phyloP scores from a whole-genome alignment of 2,329 filamentous ascomycete species.

The Ophiostoma perfectum region DNA sequence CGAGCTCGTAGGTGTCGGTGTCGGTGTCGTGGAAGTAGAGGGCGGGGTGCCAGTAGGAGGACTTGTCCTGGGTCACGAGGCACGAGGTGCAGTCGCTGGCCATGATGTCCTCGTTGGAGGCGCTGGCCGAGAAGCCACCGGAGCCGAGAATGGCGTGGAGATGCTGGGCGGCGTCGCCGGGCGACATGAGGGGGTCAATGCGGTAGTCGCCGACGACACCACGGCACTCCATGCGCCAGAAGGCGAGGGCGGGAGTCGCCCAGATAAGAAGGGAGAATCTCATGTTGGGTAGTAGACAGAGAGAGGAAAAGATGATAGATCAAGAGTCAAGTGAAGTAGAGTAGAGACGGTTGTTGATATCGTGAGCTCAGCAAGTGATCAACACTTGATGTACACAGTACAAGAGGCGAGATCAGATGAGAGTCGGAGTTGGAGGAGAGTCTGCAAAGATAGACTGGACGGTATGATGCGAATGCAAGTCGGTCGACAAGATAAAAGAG shows the following conservation, averaged over 20 bases:
- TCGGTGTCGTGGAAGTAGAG: conserved; percentile 67
- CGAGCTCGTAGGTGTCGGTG: conserved; percentile 62
- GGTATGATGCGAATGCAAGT: neutral
- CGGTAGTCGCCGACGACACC: conserved; percentile 63
- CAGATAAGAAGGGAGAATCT: conserved; percentile 15
- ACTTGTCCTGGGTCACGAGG: conserved; percentile 72
- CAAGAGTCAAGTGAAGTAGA: neutral
- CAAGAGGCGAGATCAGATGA: conserved; percentile 9
- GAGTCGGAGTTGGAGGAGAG: neutral
- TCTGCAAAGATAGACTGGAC: neutral
- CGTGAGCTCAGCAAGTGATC: conserved; percentile 5
- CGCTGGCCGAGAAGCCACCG: conserved; percentile 56
- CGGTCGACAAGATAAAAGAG: neutral
- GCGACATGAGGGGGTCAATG: conserved; percentile 70
- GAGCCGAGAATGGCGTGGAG: conserved; percentile 72
- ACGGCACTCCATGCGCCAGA: conserved; percentile 87
- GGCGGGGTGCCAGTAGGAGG: conserved; percentile 79
- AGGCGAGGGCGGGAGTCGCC: conserved; percentile 46
- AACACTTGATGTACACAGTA: conserved; percentile 13
- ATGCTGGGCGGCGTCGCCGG: conserved; percentile 56
- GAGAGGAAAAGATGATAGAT: neutral
- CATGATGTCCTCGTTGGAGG: conserved; percentile 53
- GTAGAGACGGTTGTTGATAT: neutral
- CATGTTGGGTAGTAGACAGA: neutral
- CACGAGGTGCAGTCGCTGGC: conserved; percentile 72